Evolutionary conservation across 164 flowering plant species (phyloP).

Genomic region (Brasenia schreberi): DNA sequence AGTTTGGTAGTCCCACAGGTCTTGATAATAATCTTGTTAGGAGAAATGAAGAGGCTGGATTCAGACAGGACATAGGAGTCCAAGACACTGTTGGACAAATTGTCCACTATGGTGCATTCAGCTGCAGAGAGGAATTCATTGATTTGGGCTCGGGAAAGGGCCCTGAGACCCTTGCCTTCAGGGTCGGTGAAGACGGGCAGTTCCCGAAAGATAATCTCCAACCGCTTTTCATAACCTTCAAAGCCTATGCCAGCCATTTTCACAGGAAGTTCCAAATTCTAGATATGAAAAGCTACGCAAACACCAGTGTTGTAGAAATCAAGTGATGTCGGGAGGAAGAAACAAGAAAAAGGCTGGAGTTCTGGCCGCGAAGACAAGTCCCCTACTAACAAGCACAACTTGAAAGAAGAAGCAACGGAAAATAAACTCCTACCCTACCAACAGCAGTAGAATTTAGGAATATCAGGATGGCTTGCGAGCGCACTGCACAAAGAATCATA

Average conservation of each 20-base stretch:
- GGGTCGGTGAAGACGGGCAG: slow-evolving; percentile 51
- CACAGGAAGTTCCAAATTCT: slow-evolving; percentile 21
- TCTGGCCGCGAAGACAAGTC: neutral
- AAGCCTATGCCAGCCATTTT: slow-evolving; percentile 39
- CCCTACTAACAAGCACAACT: neutral
- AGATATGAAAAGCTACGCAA: neutral
- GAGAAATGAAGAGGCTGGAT: slow-evolving; percentile 74
- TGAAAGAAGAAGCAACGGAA: neutral
- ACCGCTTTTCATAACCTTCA: slow-evolving; percentile 87
- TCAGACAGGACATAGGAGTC: slow-evolving; percentile 88
- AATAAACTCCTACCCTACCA: slow-evolving; percentile 8
- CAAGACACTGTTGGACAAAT: slow-evolving; percentile 40
- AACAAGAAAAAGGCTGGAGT: neutral
- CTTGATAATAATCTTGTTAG: slow-evolving; percentile 73
- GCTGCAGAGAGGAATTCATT: slow-evolving; percentile 67
- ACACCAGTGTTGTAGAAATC: neutral
- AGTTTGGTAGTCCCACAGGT: slow-evolving; percentile 87
- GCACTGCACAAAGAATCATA: slow-evolving; percentile 57
- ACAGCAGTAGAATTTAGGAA: slow-evolving; percentile 5
- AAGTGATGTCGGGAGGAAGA: slow-evolving; percentile 3
- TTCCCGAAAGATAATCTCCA: slow-evolving; percentile 55
- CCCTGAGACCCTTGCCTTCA: slow-evolving; percentile 45
- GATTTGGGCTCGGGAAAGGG: slow-evolving; percentile 46
- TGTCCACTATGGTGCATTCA: slow-evolving; percentile 71
- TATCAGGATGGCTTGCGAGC: slow-evolving; percentile 76